Evolutionary conservation across 768 basidiomycete species (phyloP).

Genomic region (Pleurotus platypus): DNA sequence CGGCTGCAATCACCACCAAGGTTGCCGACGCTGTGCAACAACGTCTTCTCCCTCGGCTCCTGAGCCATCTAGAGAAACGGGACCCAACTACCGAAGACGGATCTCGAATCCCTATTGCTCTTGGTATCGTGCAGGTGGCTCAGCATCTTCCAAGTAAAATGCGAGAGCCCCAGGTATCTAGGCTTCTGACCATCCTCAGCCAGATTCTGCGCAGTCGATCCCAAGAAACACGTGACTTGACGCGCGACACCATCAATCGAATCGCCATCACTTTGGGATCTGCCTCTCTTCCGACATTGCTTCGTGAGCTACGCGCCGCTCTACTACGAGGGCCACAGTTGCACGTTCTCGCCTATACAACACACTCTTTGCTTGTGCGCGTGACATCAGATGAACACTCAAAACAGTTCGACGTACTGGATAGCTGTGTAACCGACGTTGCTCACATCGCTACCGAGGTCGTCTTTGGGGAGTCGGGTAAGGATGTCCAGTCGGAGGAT

Average conservation of each 20-base stretch:
- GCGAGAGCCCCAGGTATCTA: slow-evolving; percentile 66
- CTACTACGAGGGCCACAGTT: slow-evolving; percentile 90
- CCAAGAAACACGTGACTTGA: slow-evolving; percentile 87
- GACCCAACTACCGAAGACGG: slow-evolving; percentile 77
- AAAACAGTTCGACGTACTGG: slow-evolving; percentile 57
- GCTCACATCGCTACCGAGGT: slow-evolving; percentile 84
- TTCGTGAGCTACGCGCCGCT: slow-evolving; percentile 79
- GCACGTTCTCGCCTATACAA: slow-evolving; percentile 84
- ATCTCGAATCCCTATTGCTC: slow-evolving; percentile 82
- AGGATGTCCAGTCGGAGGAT: slow-evolving; percentile 82
- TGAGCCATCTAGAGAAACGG: slow-evolving; percentile 78
- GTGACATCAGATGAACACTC: slow-evolving; percentile 64
- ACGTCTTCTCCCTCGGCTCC: slow-evolving; percentile 74
- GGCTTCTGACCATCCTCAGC: slow-evolving; percentile 79
- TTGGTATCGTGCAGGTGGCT: slow-evolving; percentile 85
- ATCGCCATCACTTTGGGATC: slow-evolving; percentile 75
- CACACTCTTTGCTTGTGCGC: slow-evolving; percentile 79
- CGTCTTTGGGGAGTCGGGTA: slow-evolving; percentile 90
- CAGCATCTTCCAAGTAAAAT: slow-evolving; percentile 65
- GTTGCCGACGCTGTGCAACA: slow-evolving; percentile 76
- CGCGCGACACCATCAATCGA: slow-evolving; percentile 77
- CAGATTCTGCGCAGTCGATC: slow-evolving; percentile 90
- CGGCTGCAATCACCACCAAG: slow-evolving; percentile 21
- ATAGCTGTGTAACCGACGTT: slow-evolving; percentile 74
- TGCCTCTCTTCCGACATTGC: slow-evolving; percentile 63